These are phyloP conservation scores for Aspergillus awamori DNA, from an alignment of 2,329 filamentous ascomycete genomes.

Conservation along the genomic window DNA sequence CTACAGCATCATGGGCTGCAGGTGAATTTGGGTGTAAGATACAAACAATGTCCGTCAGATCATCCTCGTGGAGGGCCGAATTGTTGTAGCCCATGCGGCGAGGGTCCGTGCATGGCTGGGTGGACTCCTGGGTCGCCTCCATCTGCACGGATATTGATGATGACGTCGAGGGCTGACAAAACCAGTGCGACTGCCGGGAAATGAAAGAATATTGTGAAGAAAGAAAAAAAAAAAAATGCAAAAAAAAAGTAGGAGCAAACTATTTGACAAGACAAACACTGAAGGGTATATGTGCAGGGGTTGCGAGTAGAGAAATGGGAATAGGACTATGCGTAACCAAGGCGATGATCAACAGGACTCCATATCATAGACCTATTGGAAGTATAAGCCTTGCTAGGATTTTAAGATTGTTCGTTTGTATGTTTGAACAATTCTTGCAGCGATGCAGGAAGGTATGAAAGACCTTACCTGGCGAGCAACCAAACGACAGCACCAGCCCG, in stretches of 20 bases:
- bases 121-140: slow-evolving; percentile 64
- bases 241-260: slow-evolving; percentile 15
- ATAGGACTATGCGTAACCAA: slow-evolving; percentile 29
- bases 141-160: slow-evolving; percentile 26
- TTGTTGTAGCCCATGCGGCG: slow-evolving; percentile 77
- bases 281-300: slow-evolving; percentile 30
- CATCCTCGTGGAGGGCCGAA: slow-evolving; percentile 78
- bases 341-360: slow-evolving; percentile 29
- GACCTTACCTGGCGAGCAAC: slow-evolving; percentile 16
- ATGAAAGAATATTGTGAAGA: neutral
- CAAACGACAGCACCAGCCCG: neutral
- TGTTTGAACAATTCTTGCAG: neutral
- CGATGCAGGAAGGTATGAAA: slow-evolving; percentile 7
- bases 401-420: neutral
- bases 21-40: slow-evolving; percentile 79
- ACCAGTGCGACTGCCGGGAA: neutral
- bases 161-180: neutral
- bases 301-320: slow-evolving; percentile 10
- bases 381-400: slow-evolving; percentile 16
- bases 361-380: slow-evolving; percentile 20
- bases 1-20: slow-evolving; percentile 72
- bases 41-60: slow-evolving; percentile 86
- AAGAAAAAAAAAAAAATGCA: neutral
- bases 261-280: slow-evolving; percentile 19
- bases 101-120: slow-evolving; percentile 79